phyloP scores from a whole-genome alignment of 257 asterid genomes.

The Solanum chilense region DNA sequence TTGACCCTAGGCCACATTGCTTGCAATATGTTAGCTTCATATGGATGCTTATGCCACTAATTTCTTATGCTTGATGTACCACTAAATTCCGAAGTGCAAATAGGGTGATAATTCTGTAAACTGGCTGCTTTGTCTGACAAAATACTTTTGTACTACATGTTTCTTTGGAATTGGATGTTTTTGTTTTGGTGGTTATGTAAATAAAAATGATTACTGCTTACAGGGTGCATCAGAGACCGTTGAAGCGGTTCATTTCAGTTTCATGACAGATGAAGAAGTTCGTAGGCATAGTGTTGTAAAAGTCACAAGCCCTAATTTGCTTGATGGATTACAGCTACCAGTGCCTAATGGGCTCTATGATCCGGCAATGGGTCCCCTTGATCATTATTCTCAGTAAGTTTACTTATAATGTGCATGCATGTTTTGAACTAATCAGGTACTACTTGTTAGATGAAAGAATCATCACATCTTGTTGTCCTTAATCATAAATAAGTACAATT shows the following conservation, averaged over 20 bases:
- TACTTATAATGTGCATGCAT: neutral
- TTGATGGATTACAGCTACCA: slow-evolving; percentile 42
- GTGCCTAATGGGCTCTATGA: slow-evolving; percentile 72
- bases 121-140: neutral
- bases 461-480: neutral
- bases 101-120: neutral
- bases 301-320: slow-evolving; percentile 42
- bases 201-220: neutral
- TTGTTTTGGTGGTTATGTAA: neutral
- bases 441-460: neutral
- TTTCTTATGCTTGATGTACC: neutral
- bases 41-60: neutral
- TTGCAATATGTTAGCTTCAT: neutral
- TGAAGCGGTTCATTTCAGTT: slow-evolving; percentile 48
- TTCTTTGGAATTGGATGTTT: neutral
- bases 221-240: slow-evolving; percentile 52
- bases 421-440: neutral
- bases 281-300: slow-evolving; percentile 50
- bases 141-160: neutral
- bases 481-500: neutral
- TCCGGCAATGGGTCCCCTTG: slow-evolving; percentile 65
- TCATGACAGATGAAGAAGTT: slow-evolving; percentile 70
- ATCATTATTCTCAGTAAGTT: slow-evolving; percentile 37
- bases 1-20: neutral
- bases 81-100: neutral